Base-by-base conservation (phyloP, 169 alveolate genomes). In the Eimeria sp. region DNA sequence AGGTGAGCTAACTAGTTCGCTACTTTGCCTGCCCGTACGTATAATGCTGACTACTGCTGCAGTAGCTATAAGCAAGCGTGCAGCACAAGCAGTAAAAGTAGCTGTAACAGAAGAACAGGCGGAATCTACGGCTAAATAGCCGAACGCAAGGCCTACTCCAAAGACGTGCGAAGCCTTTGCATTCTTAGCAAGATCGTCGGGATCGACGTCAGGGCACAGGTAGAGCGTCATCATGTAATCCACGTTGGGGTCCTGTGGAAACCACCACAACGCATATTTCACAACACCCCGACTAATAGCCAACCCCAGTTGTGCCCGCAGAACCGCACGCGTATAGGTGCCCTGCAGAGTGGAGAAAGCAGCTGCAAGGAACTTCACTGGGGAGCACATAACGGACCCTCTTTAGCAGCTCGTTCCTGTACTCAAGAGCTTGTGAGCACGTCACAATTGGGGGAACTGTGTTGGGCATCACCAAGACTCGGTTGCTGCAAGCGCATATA, bases 401-500 rank as follows among this genome's bases (percentile, higher is more conserved):
- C 64, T 13, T 27, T 77, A 71, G 62, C 18, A 96, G 93, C 68
- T 76, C 68, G 56, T 78, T 82, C 43, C 95, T 37, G 91, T 96
- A 96, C 77, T 82, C 95, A 27, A 60, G 80, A 9, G 97, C 97
- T 85, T 72, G 89, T 18, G 80, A 90, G 72, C 95, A 90, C 13
- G 97, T 71, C 60, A 68, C 80, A 49, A 96, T 43, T 30, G 97
- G 97, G 27, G 97, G 97, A 18, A 85, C 60, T 58, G 96, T 90
- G 95, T 96, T 96, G 64, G 97, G 97, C 97, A 96, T 96, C 80
- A 96, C 97, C 87, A 96, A 54, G 71, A 58, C 97, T 6, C 94
- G 60, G 83, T 74, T 64, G 54, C 97, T 95, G 96, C 74, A 40
- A 18, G 43, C 43, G 43, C 58, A 23, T 33, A 18, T 14, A 56